Evolutionary conservation across 192 early-diverging fungal genomes (phyloP), one percentile per base, ranked within the genome.

Genomic region (Linnemannia elongata): DNA sequence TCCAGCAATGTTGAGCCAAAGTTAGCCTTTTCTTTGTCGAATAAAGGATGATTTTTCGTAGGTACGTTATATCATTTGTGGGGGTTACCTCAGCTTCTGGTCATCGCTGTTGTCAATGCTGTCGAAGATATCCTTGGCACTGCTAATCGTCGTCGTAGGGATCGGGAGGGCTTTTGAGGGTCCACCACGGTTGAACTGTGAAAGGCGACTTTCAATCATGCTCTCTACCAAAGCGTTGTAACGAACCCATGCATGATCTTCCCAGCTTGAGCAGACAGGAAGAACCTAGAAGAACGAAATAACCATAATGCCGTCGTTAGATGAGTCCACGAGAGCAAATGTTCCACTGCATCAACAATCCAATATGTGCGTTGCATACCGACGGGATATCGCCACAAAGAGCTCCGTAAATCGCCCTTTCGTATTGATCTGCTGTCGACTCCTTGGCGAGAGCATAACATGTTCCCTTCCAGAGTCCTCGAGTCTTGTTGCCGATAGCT

Each of bases 201-300:
- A 72, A 35, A 87, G 33, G 24, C 79, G 85, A 13, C 44, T 54
- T 44, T 87, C 93, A 15, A 95, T 80, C 69, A 89, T 81, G 35
- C 77, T 68, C 75, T 98, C 96, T 12, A 96, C 85, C 54, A 97
- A 85, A 1, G 94, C 89, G 81, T 93, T 95, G 69, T 95, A 96
- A 49, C 95, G 93, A 1, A 91, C 93, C 97, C 97, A 98, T 24
- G 97, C 77, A 77, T 93, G 83, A 85, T 98, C 97, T 85, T 97
- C 97, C 97, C 97, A 98, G 15, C 89, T 91, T 45, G 91, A 90
- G 80, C 97, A 97, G 5, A 95, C 96, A 39, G 93, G 89, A 20
- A 94, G 42, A 24, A 91, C 92, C 93, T 95, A 77, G 3, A 70
- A 15, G 30, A 15, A 69, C 22, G 22, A 57, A 49, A 24, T n/a